Percentiles rank a stretch among this genome's conserved stretches.
Evolutionary conservation across 495 filamentous ascomycete genomes (phyloP).

Genomic region (Viridothelium virens): DNA sequence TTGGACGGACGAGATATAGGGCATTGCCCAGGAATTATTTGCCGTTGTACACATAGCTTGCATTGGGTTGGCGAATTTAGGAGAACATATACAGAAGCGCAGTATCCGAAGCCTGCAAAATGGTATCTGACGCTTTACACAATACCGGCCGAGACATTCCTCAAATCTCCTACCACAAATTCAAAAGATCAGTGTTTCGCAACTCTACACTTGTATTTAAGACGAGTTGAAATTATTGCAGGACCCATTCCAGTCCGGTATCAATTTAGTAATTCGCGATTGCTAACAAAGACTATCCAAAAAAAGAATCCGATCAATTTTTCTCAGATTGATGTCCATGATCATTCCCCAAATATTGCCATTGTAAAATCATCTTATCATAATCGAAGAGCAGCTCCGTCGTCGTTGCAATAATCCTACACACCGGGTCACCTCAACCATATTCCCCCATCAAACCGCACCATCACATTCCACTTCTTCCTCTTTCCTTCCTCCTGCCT

Average conservation of each 20-base stretch:
- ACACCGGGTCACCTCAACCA: background rate
- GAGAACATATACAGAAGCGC: background rate
- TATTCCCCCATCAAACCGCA: conserved; percentile 2
- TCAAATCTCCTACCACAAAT: background rate
- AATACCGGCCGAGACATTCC: background rate
- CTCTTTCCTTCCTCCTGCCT: conserved; percentile 5
- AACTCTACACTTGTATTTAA: no score
- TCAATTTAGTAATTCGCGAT: no score
- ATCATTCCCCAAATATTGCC: no score
- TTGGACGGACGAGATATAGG: background rate
- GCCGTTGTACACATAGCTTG: background rate
- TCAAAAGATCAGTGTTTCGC: background rate
- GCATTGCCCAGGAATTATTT: background rate
- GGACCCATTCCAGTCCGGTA: no score
- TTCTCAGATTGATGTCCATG: no score
- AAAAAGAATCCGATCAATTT: no score
- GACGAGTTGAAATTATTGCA: no score
- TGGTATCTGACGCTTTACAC: background rate
- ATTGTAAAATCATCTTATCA: no score
- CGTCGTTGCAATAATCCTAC: background rate
- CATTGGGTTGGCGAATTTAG: background rate
- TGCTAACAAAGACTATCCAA: no score
- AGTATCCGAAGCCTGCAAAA: background rate
- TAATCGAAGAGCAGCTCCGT: no score
- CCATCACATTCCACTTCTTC: conserved; percentile 11